These are phyloP conservation scores for Colletotrichum noveboracense DNA, from an alignment of 2,329 filamentous ascomycete genomes.

Conservation along the genomic window DNA sequence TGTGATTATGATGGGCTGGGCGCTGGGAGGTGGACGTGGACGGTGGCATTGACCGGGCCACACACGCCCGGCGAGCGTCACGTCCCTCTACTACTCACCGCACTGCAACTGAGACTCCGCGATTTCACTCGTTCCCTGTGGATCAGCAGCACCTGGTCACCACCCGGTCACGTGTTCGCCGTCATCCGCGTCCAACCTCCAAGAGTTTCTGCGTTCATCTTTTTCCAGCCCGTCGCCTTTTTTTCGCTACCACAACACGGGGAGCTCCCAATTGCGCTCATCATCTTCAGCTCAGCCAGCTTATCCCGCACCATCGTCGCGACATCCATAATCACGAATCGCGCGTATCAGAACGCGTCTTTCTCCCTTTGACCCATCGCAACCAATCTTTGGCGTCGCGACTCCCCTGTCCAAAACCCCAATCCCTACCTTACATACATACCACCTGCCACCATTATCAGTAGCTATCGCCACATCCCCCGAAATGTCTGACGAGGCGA, in stretches of 20 bases:
- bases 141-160: slow-evolving; percentile 7
- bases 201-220: slow-evolving; percentile 24
- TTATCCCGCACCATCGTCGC: slow-evolving; percentile 17
- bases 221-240: slow-evolving; percentile 19
- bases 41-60: slow-evolving; percentile 6
- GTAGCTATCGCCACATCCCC: slow-evolving; percentile 16
- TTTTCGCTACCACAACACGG: slow-evolving; percentile 33
- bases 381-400: slow-evolving; percentile 20
- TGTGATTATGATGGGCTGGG: neutral
- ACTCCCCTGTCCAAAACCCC: slow-evolving; percentile 6
- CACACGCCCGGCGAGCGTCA: slow-evolving; percentile 6
- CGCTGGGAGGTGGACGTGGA: neutral
- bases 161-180: slow-evolving; percentile 16
- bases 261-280: slow-evolving; percentile 37
- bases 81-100: slow-evolving; percentile 1
- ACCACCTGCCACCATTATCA: neutral
- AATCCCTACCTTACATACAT: neutral
- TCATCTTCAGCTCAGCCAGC: slow-evolving; percentile 31
- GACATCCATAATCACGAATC: slow-evolving; percentile 15
- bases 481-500: slow-evolving; percentile 44
- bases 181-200: slow-evolving; percentile 22
- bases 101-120: slow-evolving; percentile 19
- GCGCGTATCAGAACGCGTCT: slow-evolving; percentile 34
- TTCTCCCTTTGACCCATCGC: slow-evolving; percentile 9
- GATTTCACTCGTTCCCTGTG: slow-evolving; percentile 19